These are phyloP conservation scores for Prinsepia uniflora DNA, from an alignment of 306 rosid genomes.

Conservation along the genomic window DNA sequence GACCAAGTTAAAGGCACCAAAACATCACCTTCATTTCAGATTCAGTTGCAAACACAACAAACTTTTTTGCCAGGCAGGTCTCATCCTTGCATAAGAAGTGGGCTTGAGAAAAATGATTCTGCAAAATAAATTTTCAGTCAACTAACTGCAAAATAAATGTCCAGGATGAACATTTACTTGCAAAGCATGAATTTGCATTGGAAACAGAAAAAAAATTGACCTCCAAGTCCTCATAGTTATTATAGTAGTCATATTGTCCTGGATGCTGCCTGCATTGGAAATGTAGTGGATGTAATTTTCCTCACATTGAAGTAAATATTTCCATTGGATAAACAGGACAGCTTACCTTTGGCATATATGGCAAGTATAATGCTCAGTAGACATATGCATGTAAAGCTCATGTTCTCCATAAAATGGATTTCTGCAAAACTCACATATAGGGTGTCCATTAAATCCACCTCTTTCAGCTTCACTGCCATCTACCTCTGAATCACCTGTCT, in stretches of 20 bases:
- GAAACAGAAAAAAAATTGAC: slow-evolving; percentile 45
- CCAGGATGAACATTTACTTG: background rate
- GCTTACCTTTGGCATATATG: slow-evolving; percentile 94
- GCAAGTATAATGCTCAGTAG: slow-evolving; percentile 90
- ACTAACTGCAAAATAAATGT: background rate
- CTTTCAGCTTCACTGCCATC: slow-evolving; percentile 97
- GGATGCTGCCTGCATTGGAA: slow-evolving; percentile 72
- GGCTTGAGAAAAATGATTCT: slow-evolving; percentile 79
- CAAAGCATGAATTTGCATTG: background rate
- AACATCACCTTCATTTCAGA: slow-evolving; percentile 78
- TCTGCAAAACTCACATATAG: slow-evolving; percentile 82
- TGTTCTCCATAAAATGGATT: slow-evolving; percentile 89
- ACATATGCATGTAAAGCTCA: slow-evolving; percentile 78
- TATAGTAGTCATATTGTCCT: slow-evolving; percentile 75
- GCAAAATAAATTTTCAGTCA: slow-evolving; percentile 16
- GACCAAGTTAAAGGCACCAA: slow-evolving; percentile 17
- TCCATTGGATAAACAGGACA: background rate
- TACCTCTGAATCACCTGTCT: slow-evolving; percentile 83
- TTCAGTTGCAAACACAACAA: slow-evolving; percentile 77
- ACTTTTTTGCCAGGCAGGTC: slow-evolving; percentile 79
- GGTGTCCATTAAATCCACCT: slow-evolving; percentile 96
- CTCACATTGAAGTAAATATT: background rate
- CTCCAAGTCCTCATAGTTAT: slow-evolving; percentile 91
- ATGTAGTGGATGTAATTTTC: slow-evolving; percentile 2
- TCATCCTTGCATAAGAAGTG: slow-evolving; percentile 96